Conservation (phyloP, 495 filamentous ascomycete genomes). For the Neurospora sp. region DNA sequence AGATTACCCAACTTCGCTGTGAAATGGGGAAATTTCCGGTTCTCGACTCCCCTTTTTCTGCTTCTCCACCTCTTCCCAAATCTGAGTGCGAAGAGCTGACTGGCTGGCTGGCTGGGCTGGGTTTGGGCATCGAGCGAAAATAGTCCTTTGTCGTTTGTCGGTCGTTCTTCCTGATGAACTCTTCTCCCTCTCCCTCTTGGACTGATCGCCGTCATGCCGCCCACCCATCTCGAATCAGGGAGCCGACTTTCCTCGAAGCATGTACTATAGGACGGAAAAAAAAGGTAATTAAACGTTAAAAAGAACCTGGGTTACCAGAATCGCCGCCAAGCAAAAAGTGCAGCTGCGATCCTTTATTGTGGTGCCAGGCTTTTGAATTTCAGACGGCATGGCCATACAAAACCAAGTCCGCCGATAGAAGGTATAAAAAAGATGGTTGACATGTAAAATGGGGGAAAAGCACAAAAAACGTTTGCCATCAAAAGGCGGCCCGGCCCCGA, state of each 20-base stretch:
- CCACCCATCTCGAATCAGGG: conserved; percentile 14
- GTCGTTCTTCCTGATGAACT: background rate
- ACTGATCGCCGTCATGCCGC: conserved; percentile 6
- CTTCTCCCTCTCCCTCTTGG: background rate
- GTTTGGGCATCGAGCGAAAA: background rate
- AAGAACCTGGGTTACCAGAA: conserved; percentile 27
- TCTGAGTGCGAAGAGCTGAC: background rate
- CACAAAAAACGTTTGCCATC: conserved; percentile 9
- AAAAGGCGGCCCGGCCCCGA: background rate
- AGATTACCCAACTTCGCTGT: background rate
- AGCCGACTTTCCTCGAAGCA: background rate
- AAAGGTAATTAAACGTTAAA: conserved; percentile 32
- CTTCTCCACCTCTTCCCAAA: background rate
- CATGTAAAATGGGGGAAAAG: conserved; percentile 20
- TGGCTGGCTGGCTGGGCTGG: background rate
- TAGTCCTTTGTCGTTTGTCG: background rate
- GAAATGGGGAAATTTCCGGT: background rate
- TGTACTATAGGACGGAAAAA: conserved; percentile 7
- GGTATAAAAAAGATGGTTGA: conserved; percentile 5
- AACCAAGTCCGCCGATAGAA: conserved; percentile 15
- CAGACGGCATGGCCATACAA: conserved; percentile 13
- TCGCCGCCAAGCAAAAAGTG: conserved; percentile 30
- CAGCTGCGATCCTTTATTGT: conserved; percentile 15
- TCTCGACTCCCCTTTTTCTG: background rate
- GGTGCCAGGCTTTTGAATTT: conserved; percentile 22